Evolutionary conservation across 345 rosid genomes (phyloP).

Genomic region (Heritiera fomes): DNA sequence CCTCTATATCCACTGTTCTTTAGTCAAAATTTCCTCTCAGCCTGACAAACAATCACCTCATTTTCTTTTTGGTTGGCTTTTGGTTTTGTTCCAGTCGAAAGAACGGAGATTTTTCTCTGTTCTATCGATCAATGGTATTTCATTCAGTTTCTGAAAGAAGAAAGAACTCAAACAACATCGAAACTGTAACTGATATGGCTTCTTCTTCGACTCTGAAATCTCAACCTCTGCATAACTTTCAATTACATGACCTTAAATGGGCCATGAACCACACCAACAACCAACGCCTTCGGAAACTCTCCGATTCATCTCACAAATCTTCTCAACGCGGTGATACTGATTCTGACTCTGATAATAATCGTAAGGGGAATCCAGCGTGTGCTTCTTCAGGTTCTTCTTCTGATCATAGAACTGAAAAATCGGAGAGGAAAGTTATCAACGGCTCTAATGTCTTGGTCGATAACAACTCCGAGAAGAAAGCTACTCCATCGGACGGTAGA

Average conservation of each 20-base stretch:
- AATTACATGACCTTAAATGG: slow-evolving; percentile 64
- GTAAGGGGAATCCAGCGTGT: slow-evolving; percentile 21
- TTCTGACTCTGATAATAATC: slow-evolving; percentile 34
- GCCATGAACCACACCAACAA: slow-evolving; percentile 43
- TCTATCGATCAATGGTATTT: slow-evolving; percentile 21
- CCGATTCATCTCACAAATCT: slow-evolving; percentile 26
- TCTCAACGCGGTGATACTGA: slow-evolving; percentile 17
- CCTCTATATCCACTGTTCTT: background rate
- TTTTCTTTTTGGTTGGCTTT: background rate
- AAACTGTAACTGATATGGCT: slow-evolving; percentile 21
- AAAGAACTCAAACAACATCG: background rate
- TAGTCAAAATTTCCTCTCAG: background rate
- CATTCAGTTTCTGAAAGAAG: slow-evolving; percentile 18
- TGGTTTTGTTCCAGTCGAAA: background rate
- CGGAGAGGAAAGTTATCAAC: slow-evolving; percentile 23
- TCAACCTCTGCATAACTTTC: slow-evolving; percentile 71
- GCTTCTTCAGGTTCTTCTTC: slow-evolving; percentile 25
- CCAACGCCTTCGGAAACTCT: slow-evolving; percentile 49
- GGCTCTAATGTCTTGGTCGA: slow-evolving; percentile 28
- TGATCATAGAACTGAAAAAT: slow-evolving; percentile 27
- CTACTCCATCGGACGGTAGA: slow-evolving; percentile 35
- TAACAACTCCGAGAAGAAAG: slow-evolving; percentile 35
- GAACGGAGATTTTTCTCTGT: background rate
- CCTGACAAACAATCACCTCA: background rate
- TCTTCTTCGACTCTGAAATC: slow-evolving; percentile 55